Evolutionary conservation across 2,329 filamentous ascomycete species (phyloP).

Genomic region (Stagonosporopsis vannaccii): DNA sequence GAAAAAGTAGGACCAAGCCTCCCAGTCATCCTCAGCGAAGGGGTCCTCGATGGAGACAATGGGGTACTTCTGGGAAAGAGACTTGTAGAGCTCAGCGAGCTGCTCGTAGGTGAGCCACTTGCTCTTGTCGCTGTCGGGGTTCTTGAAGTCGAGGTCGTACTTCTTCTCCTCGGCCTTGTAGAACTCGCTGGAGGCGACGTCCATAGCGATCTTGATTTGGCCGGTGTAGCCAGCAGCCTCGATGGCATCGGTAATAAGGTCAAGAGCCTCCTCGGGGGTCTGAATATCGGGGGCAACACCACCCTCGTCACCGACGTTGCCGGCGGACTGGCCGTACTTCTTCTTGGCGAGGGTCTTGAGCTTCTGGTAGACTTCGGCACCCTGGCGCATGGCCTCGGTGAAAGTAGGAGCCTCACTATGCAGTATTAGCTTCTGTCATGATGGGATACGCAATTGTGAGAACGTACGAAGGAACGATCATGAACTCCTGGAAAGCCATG

Average conservation of each 20-base stretch:
- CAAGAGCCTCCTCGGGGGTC: constrained; percentile 93
- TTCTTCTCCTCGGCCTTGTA: constrained; percentile 97
- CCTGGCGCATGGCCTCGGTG: constrained; percentile 94
- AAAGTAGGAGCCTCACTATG: constrained; percentile 82
- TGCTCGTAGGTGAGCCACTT: constrained; percentile 99
- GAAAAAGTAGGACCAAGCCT: constrained; percentile 99
- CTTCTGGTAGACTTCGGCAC: constrained; percentile 97
- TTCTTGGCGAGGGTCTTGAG: constrained; percentile 98
- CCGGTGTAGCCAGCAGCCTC: constrained; percentile 95
- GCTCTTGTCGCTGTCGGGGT: constrained; percentile 91
- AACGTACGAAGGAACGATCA: constrained; percentile 59
- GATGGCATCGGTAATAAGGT: constrained; percentile 93
- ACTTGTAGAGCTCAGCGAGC: constrained; percentile 89
- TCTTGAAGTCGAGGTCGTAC: constrained; percentile 99
- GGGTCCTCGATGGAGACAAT: constrained; percentile 99
- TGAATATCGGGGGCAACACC: constrained; percentile 99
- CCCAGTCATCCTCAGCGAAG: constrained; percentile 99
- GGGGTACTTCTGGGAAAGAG: constrained; percentile 91
- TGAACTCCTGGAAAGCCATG: constrained; percentile 68
- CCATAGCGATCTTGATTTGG: constrained; percentile 98
- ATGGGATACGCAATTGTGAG: neutral
- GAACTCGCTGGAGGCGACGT: constrained; percentile 98
- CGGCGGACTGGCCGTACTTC: constrained; percentile 98
- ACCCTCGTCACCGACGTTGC: constrained; percentile 99
- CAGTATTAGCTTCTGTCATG: constrained; percentile 23